Conservation (phyloP, 345 rosid genomes). For the Mercurialis annua region DNA sequence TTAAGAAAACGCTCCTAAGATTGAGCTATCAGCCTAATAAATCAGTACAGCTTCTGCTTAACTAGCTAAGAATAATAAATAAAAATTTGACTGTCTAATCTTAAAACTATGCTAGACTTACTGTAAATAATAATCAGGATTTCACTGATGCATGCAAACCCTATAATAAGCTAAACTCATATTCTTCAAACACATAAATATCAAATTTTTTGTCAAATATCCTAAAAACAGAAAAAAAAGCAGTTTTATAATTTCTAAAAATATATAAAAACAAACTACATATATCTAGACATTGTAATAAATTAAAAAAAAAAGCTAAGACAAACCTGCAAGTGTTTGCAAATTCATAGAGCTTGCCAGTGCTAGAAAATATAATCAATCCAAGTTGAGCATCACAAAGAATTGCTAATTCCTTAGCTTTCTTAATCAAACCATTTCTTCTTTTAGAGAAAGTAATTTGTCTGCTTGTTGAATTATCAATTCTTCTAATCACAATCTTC, state of each 20-base stretch:
- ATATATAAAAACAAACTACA: neutral
- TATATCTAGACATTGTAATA: too few species aligned
- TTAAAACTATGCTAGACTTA: neutral
- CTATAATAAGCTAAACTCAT: too few species aligned
- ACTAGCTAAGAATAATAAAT: too few species aligned
- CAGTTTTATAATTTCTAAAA: neutral
- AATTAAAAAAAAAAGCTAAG: slow-evolving; percentile 3
- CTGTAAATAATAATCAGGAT: too few species aligned
- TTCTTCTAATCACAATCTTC: slow-evolving; percentile 43
- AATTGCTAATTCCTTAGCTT: slow-evolving; percentile 42
- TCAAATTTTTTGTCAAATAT: too few species aligned
- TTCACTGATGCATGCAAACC: too few species aligned
- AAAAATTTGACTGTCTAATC: too few species aligned
- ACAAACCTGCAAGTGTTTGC: slow-evolving; percentile 42
- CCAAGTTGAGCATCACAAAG: slow-evolving; percentile 53
- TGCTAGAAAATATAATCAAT: slow-evolving; percentile 39
- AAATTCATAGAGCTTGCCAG: slow-evolving; percentile 40
- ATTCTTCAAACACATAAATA: too few species aligned
- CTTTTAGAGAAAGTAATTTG: slow-evolving; percentile 53
- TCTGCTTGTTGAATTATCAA: slow-evolving; percentile 43
- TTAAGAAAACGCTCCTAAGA: too few species aligned
- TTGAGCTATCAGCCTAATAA: too few species aligned
- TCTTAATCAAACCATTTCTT: slow-evolving; percentile 45
- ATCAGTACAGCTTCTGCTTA: too few species aligned
- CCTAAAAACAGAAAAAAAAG: neutral